Evolutionary conservation across 163 green algal genomes (phyloP).

Genomic region (Coccomyxa subellipsoidea): DNA sequence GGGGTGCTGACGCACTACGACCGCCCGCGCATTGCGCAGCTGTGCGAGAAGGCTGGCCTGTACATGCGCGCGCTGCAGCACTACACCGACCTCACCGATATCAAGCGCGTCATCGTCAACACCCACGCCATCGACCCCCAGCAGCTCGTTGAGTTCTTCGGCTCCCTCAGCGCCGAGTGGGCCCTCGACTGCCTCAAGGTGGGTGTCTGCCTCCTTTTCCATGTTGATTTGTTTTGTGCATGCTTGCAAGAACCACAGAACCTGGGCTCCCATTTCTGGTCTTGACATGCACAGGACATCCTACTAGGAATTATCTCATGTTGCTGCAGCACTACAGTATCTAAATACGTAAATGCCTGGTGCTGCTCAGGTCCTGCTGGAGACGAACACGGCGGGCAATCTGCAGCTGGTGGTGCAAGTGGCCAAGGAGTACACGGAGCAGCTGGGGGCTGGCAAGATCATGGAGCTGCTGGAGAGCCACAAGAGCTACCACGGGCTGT

Average conservation of each 20-base stretch:
- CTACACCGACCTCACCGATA: slow-evolving; percentile 98
- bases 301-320: too few relatives aligned
- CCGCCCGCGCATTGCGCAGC: slow-evolving; percentile 79
- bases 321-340: too few relatives aligned
- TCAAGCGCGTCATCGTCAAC: slow-evolving; percentile 96
- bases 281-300: too few relatives aligned
- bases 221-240: too few relatives aligned
- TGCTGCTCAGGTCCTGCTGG: slow-evolving; percentile 89
- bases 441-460: slow-evolving; percentile 72
- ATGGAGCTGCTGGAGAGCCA: slow-evolving; percentile 89
- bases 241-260: too few relatives aligned
- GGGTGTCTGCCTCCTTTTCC: not conserved
- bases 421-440: slow-evolving; percentile 98
- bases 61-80: slow-evolving; percentile 98
- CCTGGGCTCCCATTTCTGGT: too few relatives aligned
- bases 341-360: too few relatives aligned
- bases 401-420: slow-evolving; percentile 94
- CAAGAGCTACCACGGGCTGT: slow-evolving; percentile 92
- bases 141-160: slow-evolving; percentile 94
- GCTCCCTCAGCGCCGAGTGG: slow-evolving; percentile 92
- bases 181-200: slow-evolving; percentile 93
- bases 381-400: slow-evolving; percentile 80
- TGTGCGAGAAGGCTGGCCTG: slow-evolving; percentile 98
- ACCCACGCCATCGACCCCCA: slow-evolving; percentile 94
- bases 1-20: slow-evolving; percentile 97